phyloP scores from a whole-genome alignment of 1,284 basidiomycete species.

The Cronartium quercuum region DNA sequence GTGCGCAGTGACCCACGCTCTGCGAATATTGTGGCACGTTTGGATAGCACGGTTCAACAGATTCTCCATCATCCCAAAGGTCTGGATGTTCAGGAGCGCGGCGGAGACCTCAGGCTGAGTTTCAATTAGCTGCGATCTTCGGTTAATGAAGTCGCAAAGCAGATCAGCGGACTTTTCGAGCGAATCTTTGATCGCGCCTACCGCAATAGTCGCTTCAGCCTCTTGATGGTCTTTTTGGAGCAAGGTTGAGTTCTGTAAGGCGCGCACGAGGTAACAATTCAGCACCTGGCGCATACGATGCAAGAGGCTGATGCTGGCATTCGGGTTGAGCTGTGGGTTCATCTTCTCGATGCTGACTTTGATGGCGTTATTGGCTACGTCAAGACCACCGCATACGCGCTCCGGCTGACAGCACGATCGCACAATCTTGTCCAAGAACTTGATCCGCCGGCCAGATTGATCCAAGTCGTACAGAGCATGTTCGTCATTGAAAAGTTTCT shows the following conservation, averaged over 20 bases:
- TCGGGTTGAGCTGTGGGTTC: slow-evolving; percentile 16
- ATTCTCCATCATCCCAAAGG: slow-evolving; percentile 31
- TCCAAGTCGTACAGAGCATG: slow-evolving; percentile 31
- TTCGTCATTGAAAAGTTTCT: slow-evolving; percentile 28
- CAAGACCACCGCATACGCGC: slow-evolving; percentile 17
- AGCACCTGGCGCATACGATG: slow-evolving; percentile 23
- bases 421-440: slow-evolving; percentile 30
- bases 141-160: slow-evolving; percentile 26
- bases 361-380: slow-evolving; percentile 26
- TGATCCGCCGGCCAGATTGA: slow-evolving; percentile 10
- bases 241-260: slow-evolving; percentile 15
- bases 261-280: slow-evolving; percentile 14
- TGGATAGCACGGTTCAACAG: slow-evolving; percentile 19
- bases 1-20: slow-evolving; percentile 11
- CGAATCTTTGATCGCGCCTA: slow-evolving; percentile 15
- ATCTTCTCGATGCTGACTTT: slow-evolving; percentile 33
- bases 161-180: slow-evolving; percentile 24
- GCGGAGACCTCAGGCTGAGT: background rate
- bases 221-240: background rate
- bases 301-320: slow-evolving; percentile 13
- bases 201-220: background rate
- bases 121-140: slow-evolving; percentile 13
- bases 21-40: slow-evolving; percentile 14
- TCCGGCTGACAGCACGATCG: slow-evolving; percentile 11
- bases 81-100: slow-evolving; percentile 17